Evolutionary conservation across 2,329 filamentous ascomycete species (phyloP).

Genomic region (Xylariales sp.): DNA sequence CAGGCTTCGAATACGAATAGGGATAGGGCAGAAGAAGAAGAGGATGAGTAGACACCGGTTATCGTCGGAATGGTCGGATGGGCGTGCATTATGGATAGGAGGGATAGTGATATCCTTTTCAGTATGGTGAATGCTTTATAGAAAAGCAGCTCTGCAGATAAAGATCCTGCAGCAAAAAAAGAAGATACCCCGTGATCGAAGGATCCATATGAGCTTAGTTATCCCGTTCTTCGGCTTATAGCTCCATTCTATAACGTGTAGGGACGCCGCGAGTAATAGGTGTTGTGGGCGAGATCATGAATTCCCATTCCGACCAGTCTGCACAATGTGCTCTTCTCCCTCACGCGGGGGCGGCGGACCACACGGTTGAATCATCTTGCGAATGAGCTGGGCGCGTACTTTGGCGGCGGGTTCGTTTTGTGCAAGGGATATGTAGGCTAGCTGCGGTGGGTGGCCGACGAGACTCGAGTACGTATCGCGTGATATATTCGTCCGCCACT

Average conservation of each 20-base stretch:
- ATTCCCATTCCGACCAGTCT: slow-evolving; percentile 32
- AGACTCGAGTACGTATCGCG: slow-evolving; percentile 93
- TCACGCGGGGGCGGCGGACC: slow-evolving; percentile 69
- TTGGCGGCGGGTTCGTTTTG: slow-evolving; percentile 87
- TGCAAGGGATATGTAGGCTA: slow-evolving; percentile 90
- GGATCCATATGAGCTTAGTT: not conserved
- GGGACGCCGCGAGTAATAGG: not conserved
- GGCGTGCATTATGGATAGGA: not conserved
- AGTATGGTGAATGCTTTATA: not conserved
- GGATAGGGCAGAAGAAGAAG: slow-evolving; percentile 36
- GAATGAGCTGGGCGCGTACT: slow-evolving; percentile 81
- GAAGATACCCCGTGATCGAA: not conserved
- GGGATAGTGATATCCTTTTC: not conserved
- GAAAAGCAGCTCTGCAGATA: not conserved
- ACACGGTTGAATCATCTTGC: slow-evolving; percentile 77
- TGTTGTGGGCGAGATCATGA: slow-evolving; percentile 23
- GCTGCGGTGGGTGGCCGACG: slow-evolving; percentile 86
- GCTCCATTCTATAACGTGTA: not conserved
- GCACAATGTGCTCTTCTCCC: slow-evolving; percentile 54
- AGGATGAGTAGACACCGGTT: slow-evolving; percentile 16
- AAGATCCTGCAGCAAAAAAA: not conserved
- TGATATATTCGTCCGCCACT: slow-evolving; percentile 95
- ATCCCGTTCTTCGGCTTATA: not conserved
- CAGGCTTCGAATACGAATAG: slow-evolving; percentile 37
- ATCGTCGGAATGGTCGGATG: not conserved